These are phyloP conservation scores for Macrophomina phaseolina DNA, from an alignment of 2,329 filamentous ascomycete species.

Conservation along the genomic window DNA sequence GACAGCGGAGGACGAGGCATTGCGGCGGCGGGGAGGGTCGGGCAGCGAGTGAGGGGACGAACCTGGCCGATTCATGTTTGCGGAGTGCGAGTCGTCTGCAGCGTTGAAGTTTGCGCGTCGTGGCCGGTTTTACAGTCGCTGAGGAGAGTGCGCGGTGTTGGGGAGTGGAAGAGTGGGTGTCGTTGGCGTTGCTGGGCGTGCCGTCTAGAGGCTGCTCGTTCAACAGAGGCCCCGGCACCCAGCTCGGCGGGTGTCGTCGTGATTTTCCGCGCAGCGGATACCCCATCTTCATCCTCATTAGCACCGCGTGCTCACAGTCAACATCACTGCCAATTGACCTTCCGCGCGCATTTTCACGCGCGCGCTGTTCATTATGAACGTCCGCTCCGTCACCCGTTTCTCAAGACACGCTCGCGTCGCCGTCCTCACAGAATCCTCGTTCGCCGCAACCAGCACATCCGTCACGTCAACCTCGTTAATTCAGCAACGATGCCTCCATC, in stretches of 20 bases:
- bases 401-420: slow-evolving; percentile 17
- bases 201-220: slow-evolving; percentile 13
- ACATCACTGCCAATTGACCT: slow-evolving; percentile 20
- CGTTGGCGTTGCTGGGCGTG: slow-evolving; percentile 15
- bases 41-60: slow-evolving; percentile 20
- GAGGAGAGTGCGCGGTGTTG: slow-evolving; percentile 15
- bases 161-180: not conserved
- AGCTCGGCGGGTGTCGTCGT: slow-evolving; percentile 13
- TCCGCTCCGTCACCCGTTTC: slow-evolving; percentile 20
- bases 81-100: slow-evolving; percentile 2
- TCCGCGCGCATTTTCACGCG: not conserved
- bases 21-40: slow-evolving; percentile 25
- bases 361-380: slow-evolving; percentile 17
- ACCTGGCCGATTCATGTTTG: slow-evolving; percentile 29
- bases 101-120: not conserved
- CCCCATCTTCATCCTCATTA: not conserved
- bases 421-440: not conserved
- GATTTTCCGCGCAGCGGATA: slow-evolving; percentile 8
- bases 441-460: slow-evolving; percentile 47
- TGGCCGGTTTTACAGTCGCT: not conserved
- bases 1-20: slow-evolving; percentile 22
- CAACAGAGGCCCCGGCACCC: slow-evolving; percentile 13
- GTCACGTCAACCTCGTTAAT: slow-evolving; percentile 60
- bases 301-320: slow-evolving; percentile 2
- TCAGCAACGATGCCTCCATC: slow-evolving; percentile 50